A percentile compares a stretch with the other conserved stretches of the same genome.
Conservation (phyloP, 352 stramenopile species). For the Phytophthora idaei region DNA sequence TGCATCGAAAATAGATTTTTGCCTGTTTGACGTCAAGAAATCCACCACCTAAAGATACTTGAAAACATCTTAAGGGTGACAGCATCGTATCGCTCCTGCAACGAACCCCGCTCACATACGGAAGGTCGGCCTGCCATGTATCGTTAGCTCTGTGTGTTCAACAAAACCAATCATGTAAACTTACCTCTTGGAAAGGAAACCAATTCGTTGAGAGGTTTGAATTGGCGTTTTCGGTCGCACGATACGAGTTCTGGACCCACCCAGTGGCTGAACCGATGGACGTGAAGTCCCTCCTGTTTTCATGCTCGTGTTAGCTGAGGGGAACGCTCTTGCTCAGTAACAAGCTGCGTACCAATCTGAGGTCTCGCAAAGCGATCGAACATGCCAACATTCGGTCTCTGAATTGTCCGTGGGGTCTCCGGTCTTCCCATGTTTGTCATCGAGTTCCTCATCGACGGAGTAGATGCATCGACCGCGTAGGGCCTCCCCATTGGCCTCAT, state of each 20-base stretch:
- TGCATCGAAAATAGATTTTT: slow-evolving; percentile 30
- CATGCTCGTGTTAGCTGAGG: background rate
- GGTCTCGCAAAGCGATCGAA: slow-evolving; percentile 73
- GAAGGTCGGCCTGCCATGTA: slow-evolving; percentile 34
- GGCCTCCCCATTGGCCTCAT: slow-evolving; percentile 45
- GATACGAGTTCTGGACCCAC: slow-evolving; percentile 52
- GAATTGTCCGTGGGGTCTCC: slow-evolving; percentile 55
- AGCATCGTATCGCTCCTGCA: background rate
- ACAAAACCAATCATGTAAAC: background rate
- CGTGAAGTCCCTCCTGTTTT: slow-evolving; percentile 30
- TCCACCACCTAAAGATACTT: background rate
- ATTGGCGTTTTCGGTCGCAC: slow-evolving; percentile 76
- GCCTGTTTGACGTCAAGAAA: too few species aligned
- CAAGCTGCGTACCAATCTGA: slow-evolving; percentile 49
- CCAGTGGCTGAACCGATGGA: slow-evolving; percentile 47
- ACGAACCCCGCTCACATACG: slow-evolving; percentile 31
- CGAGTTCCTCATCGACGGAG: slow-evolving; percentile 34
- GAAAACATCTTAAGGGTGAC: background rate
- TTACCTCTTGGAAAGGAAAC: slow-evolving; percentile 72
- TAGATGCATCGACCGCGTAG: slow-evolving; percentile 28
- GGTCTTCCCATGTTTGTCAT: slow-evolving; percentile 39
- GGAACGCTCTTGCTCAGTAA: background rate
- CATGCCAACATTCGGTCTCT: slow-evolving; percentile 52
- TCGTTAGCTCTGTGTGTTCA: background rate
- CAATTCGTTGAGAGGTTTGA: slow-evolving; percentile 60